Percentiles rank a stretch among this genome's conserved stretches.
phyloP scores from a whole-genome alignment of 2,329 filamentous ascomycete species.

The Epichloe bromicola region DNA sequence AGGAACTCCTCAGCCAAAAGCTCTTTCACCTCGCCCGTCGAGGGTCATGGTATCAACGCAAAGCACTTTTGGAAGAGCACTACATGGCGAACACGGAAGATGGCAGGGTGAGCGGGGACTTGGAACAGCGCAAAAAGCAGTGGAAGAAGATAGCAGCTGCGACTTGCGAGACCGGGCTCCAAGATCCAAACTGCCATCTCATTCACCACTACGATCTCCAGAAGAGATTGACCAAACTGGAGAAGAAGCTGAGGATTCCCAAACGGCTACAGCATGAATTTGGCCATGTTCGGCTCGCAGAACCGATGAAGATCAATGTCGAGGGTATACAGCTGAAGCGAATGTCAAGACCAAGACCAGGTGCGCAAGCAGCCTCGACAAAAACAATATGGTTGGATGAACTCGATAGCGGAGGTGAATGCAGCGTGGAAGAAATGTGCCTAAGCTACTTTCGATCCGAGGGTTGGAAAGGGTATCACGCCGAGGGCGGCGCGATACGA shows the following conservation, averaged over 20 bases:
- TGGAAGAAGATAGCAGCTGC: slow-evolving; percentile 66
- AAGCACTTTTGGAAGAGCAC: slow-evolving; percentile 86
- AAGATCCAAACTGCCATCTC: slow-evolving; percentile 79
- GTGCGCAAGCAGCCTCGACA: slow-evolving; percentile 33
- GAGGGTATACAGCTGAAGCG: slow-evolving; percentile 67
- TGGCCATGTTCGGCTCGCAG: slow-evolving; percentile 64
- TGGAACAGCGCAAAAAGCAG: slow-evolving; percentile 55
- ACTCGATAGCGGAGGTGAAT: slow-evolving; percentile 54
- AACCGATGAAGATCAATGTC: slow-evolving; percentile 62
- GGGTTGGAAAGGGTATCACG: slow-evolving; percentile 92
- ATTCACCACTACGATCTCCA: slow-evolving; percentile 93
- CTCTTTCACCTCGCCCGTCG: slow-evolving; percentile 77
- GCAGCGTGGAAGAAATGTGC: slow-evolving; percentile 89
- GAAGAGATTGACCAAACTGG: slow-evolving; percentile 83
- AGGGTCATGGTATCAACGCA: slow-evolving; percentile 91
- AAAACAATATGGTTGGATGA: slow-evolving; percentile 87
- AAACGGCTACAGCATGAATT: slow-evolving; percentile 89
- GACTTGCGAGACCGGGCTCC: slow-evolving; percentile 77
- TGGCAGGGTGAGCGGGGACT: slow-evolving; percentile 20
- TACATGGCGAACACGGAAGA: slow-evolving; percentile 63
- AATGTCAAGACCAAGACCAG: slow-evolving; percentile 31
- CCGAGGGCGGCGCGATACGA: slow-evolving; percentile 82
- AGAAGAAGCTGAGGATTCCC: slow-evolving; percentile 69
- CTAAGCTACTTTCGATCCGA: slow-evolving; percentile 68
- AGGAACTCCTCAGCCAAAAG: slow-evolving; percentile 63